Evolutionary conservation across 805 yeast species (phyloP).

Genomic region (Kregervanrija delftensis): DNA sequence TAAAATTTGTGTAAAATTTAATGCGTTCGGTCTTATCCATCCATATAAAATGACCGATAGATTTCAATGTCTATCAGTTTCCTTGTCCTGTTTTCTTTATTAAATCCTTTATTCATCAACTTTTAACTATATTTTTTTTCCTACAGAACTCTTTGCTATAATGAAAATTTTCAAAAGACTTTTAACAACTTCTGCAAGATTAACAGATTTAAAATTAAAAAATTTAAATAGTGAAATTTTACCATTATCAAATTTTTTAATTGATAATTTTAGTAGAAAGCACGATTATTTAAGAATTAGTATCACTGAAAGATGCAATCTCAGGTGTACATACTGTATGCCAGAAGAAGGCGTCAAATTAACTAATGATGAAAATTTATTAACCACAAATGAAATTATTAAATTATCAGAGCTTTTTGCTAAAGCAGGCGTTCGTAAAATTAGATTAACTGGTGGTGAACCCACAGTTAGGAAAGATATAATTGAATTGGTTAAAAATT

Average conservation of each 20-base stretch:
- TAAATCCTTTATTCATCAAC: too few species aligned
- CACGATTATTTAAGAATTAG: constrained; percentile 47
- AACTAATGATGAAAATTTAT: constrained; percentile 33
- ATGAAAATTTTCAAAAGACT: too few species aligned
- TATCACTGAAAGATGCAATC: constrained; percentile 44
- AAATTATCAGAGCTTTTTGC: constrained; percentile 38
- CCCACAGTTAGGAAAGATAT: constrained; percentile 48
- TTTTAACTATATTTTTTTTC: too few species aligned
- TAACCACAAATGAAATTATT: constrained; percentile 39
- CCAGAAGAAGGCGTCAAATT: constrained; percentile 50
- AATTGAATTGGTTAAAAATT: constrained; percentile 32
- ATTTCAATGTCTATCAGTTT: too few species aligned
- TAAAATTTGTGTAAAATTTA: too few species aligned
- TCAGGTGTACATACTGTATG: constrained; percentile 46
- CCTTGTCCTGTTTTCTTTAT: too few species aligned
- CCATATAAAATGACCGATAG: too few species aligned
- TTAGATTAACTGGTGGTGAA: constrained; percentile 51
- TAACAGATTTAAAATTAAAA: too few species aligned
- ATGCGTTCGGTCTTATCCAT: too few species aligned
- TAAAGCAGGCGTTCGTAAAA: constrained; percentile 41
- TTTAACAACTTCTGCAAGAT: too few species aligned
- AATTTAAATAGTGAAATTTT: constrained; percentile 3
- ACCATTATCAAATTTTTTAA: constrained; percentile 34
- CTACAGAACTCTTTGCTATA: too few species aligned
- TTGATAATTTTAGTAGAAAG: constrained; percentile 36